phyloP scores from a whole-genome alignment of 2,329 filamentous ascomycete species.

The Calcarisporium arbuscula region DNA sequence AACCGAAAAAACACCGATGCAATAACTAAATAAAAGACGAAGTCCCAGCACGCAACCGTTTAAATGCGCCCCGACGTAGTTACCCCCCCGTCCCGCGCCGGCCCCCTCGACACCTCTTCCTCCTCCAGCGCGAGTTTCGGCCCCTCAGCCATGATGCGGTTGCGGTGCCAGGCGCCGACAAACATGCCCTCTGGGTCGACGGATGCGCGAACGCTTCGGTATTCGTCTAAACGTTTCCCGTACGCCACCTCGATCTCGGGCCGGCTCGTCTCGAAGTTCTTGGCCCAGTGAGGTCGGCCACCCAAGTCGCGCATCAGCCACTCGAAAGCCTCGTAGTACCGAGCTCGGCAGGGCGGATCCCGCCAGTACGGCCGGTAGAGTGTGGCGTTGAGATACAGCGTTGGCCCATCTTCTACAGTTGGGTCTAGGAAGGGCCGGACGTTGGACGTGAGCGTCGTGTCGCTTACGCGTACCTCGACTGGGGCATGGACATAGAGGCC shows the following conservation, averaged over 20 bases:
- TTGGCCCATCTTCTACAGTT: constrained; percentile 60
- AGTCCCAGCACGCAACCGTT: no score
- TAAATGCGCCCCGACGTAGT: no score
- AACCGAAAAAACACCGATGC: no score
- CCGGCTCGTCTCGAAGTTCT: constrained; percentile 68
- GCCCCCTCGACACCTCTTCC: constrained; percentile 23
- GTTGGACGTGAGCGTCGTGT: constrained; percentile 45
- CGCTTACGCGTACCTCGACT: constrained; percentile 80
- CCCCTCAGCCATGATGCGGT: constrained; percentile 48
- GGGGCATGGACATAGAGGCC: constrained; percentile 83
- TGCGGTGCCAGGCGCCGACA: constrained; percentile 81
- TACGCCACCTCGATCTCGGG: constrained; percentile 62
- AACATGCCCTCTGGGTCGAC: constrained; percentile 82
- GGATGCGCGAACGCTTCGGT: constrained; percentile 60
- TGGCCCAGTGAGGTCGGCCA: constrained; percentile 84
- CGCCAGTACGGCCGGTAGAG: constrained; percentile 75
- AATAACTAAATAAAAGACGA: no score
- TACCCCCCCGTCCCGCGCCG: no score
- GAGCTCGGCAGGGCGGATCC: constrained; percentile 67
- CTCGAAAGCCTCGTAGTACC: constrained; percentile 87
- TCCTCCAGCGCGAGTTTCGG: constrained; percentile 29
- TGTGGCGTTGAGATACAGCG: constrained; percentile 84
- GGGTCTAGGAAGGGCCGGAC: constrained; percentile 58
- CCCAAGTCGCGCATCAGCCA: constrained; percentile 83
- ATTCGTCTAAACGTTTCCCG: constrained; percentile 58